Evolutionary conservation across 208 protist species (phyloP).

Genomic region (Leishmania guyanensis): DNA sequence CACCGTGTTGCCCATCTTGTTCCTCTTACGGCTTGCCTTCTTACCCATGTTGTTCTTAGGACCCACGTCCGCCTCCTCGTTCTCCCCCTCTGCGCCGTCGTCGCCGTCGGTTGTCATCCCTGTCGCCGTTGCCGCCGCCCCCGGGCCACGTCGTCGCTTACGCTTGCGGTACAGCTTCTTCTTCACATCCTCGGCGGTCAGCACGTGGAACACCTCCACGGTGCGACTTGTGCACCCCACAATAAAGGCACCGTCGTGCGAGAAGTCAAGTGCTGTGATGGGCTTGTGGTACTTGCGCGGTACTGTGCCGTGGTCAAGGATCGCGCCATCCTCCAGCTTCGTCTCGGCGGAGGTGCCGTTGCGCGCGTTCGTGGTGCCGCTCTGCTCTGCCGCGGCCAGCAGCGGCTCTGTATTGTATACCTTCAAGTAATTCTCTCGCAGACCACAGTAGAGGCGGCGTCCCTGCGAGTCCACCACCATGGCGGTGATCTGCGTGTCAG

Average conservation of each 20-base stretch:
- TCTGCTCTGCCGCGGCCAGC: slow-evolving; percentile 11
- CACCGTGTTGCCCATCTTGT: slow-evolving; percentile 4
- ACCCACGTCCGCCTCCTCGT: slow-evolving; percentile 7
- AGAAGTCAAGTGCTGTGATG: slow-evolving; percentile 71
- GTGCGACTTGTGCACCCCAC: slow-evolving; percentile 85
- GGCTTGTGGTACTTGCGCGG: slow-evolving; percentile 84
- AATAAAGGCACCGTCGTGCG: slow-evolving; percentile 67
- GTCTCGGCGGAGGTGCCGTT: not conserved
- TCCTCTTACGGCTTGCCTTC: slow-evolving; percentile 12
- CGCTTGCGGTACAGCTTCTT: slow-evolving; percentile 75
- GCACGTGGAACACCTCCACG: slow-evolving; percentile 82
- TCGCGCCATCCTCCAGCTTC: slow-evolving; percentile 12
- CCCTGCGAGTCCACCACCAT: slow-evolving; percentile 66
- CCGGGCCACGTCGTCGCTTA: slow-evolving; percentile 51
- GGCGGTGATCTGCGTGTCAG: slow-evolving; percentile 79
- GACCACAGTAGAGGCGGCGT: slow-evolving; percentile 77
- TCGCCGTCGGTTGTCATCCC: not conserved
- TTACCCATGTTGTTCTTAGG: slow-evolving; percentile 19
- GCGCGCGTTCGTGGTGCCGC: not conserved
- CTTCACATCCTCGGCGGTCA: slow-evolving; percentile 68
- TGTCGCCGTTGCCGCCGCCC: not conserved
- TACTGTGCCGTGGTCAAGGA: slow-evolving; percentile 75
- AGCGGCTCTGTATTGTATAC: slow-evolving; percentile 83
- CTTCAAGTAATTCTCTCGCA: slow-evolving; percentile 85
- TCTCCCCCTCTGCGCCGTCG: not conserved